Evolutionary conservation across 768 basidiomycete species (phyloP), one percentile per base, ranked within the genome.

Genomic region (Boletus subparvulus): DNA sequence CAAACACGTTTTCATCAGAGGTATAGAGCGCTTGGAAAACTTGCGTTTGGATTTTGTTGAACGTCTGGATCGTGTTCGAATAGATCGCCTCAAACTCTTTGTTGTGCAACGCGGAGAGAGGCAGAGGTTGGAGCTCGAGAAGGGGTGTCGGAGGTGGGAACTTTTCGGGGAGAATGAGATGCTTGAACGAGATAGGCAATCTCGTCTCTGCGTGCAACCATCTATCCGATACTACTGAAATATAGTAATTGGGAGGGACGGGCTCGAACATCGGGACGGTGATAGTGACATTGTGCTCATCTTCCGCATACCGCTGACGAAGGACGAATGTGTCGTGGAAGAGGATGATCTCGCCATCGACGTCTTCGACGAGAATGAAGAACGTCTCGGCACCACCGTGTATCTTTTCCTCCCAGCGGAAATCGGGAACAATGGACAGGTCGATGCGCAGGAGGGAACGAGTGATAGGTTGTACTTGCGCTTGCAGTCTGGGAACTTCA

Each of bases 1-100:
- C 86, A 68, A 98, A 95, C 41, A 96, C 88, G 64, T 96, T 98
- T 67, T 98, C 97, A 65, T 98, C 95, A 0, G 93, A 87, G 0
- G 92, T 94, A 71, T 98, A 99, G 0, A 99, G 79, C 0, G 96
- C 95, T 65, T 98, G 94, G 87, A 99, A 98, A 44, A 97, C 95
- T 73, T 98, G 97, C 0, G 94, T 98, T 70, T 98, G 97, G 59
- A 98, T 98, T 74, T 98, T 99, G 83, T 98, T 98, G 80, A 98
- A 98, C 1, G 84, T 86, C 58, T 85, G 80, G 61, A 98, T 86
- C 0, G 84, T 84, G 17, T 81, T 83, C 1, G 85, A 83, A 71
- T 98, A 99, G 42, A 98, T 83, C 1, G 80, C 79, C 70, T 98
- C 93, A 62, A 87, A 98, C 58, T 94, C 92, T 65, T 88, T 85